These are phyloP conservation scores for Cyclocybe aegerita DNA, from an alignment of 768 basidiomycete genomes.

Conservation along the genomic window DNA sequence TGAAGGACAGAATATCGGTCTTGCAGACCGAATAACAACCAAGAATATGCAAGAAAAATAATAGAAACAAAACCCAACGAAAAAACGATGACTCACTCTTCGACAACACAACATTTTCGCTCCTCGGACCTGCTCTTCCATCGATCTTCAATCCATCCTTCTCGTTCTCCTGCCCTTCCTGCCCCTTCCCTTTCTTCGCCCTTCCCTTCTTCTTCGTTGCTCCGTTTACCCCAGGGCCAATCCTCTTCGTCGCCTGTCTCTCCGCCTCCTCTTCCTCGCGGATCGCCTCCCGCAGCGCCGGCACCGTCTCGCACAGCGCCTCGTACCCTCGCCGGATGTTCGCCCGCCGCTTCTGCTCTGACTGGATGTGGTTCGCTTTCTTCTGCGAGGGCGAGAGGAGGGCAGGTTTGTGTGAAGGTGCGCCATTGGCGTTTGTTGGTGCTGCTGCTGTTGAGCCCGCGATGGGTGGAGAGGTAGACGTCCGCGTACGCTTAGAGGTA, in stretches of 20 bases:
- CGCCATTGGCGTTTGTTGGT: neutral
- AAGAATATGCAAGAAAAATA: neutral
- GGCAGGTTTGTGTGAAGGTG: conserved; percentile 31
- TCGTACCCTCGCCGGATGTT: conserved; percentile 91
- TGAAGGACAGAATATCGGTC: too few species aligned
- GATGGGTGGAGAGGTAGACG: conserved; percentile 6
- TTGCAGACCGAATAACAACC: too few species aligned
- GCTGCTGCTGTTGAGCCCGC: conserved; percentile 7
- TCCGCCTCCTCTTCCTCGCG: conserved; percentile 66
- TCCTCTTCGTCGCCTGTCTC: conserved; percentile 17
- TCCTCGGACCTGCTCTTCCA: conserved; percentile 85
- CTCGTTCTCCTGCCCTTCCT: conserved; percentile 42
- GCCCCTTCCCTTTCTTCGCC: conserved; percentile 48
- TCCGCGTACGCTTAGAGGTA: conserved; percentile 11
- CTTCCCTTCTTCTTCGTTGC: conserved; percentile 26
- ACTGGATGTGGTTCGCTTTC: conserved; percentile 91
- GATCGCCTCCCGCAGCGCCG: conserved; percentile 79
- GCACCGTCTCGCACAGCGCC: conserved; percentile 80
- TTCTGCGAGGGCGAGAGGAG: conserved; percentile 84
- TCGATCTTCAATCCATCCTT: conserved; percentile 59
- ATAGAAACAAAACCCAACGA: conserved; percentile 2
- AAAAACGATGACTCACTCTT: conserved; percentile 63
- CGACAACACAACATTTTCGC: conserved; percentile 85
- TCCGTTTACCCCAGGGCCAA: conserved; percentile 19
- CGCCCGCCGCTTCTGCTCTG: conserved; percentile 90